Evolutionary conservation across 2,329 filamentous ascomycete species (phyloP), one percentile per base, ranked within the genome.

Genomic region (Pseudocercospora musae): DNA sequence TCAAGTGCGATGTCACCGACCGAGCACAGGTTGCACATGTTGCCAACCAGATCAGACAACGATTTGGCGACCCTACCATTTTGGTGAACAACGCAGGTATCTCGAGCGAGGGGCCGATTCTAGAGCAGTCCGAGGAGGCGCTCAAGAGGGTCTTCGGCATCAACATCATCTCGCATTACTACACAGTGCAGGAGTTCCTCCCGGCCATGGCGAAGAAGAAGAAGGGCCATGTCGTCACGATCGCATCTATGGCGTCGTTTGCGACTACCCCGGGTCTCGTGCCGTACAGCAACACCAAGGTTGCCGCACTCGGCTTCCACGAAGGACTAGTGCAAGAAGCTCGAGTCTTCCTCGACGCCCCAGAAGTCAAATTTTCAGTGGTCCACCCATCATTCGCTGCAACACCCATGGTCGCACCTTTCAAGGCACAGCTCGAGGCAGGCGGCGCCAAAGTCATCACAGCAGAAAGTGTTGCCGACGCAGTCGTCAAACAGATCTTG

Each of bases 191-290:
- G 57, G 81, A 82, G 64, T 84, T 85, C 72, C 66, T 85, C 31
- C 83, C 82, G 0, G 73, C 75, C 55, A 85, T 85, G 82, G 69
- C 84, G 21, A 68, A 70, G 49, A 72, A 74, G 18, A 80, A 83
- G 66, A 82, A 84, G 66, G 85, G 84, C 2, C 84, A 86, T 64
- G 76, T 87, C 29, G 77, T 87, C 10, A 84, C 82, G 0, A 77
- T 87, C 13, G 83, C 84, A 2, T 83, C 80, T 62, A 76, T 81
- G 69, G 82, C 82, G 9, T 81, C 79, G 37, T 85, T 82, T 67
- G 61, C 83, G 9, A 65, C 60, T 5, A 62, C 62, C 9, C 57
- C 66, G 13, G 68, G 81, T 29, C 80, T 85, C 64, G 79, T 79
- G 9, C 82, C 84, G 64, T 86, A 86, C 70, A 78, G 75, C 46